phyloP scores from a whole-genome alignment of 2,329 filamentous ascomycete genomes.

The Onygena corvina region DNA sequence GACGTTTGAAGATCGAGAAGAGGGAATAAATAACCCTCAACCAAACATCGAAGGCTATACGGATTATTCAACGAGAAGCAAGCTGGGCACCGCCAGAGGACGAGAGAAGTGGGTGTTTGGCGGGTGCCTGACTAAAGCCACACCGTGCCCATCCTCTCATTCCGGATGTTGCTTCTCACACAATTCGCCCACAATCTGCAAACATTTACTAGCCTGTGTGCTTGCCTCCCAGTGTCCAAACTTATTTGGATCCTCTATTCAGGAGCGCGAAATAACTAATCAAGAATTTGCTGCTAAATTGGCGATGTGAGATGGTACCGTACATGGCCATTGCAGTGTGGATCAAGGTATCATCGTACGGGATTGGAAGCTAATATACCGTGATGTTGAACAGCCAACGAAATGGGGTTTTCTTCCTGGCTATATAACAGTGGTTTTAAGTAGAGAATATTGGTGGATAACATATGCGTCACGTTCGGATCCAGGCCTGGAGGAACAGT shows the following conservation, averaged over 20 bases:
- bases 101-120: constrained; percentile 6
- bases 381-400: no score
- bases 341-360: no score
- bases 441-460: no score
- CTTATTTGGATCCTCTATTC: constrained; percentile 47
- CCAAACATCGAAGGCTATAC: not conserved
- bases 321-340: no score
- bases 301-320: constrained; percentile 6
- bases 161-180: constrained; percentile 2
- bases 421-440: no score
- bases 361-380: no score
- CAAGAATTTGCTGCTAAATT: constrained; percentile 10
- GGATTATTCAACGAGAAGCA: not conserved
- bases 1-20: constrained; percentile 40
- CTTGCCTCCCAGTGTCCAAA: constrained; percentile 54
- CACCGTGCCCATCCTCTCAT: not conserved
- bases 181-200: constrained; percentile 47
- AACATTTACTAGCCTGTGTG: constrained; percentile 77
- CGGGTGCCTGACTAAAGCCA: not conserved
- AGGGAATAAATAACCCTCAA: not conserved
- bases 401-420: no score
- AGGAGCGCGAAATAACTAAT: constrained; percentile 38
- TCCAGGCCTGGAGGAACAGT: no score
- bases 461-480: no score
- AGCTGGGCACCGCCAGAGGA: not conserved